Evolutionary conservation across 2,329 filamentous ascomycete species (phyloP), one percentile per base, ranked within the genome.

Genomic region (Penicillium sp.): DNA sequence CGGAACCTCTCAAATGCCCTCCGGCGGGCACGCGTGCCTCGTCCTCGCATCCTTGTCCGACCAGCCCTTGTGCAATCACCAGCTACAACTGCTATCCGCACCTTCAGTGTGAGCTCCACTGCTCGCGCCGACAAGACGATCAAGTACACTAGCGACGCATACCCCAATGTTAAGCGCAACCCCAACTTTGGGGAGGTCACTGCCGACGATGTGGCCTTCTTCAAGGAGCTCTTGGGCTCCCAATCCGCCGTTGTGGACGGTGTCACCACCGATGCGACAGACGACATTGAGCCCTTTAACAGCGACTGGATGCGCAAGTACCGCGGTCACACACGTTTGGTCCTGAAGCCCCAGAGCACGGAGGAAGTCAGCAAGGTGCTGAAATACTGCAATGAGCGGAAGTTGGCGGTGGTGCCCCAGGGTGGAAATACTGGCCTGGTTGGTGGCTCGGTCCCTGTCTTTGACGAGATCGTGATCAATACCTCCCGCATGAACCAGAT

Each of bases 241-340:
- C 87, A 89, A 38, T 91, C 90, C 38, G 93, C 92, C 1, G 84
- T 97, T 56, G 87, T 98, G 64, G 93, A 97, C 75, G 92, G 92
- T 55, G 85, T 97, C 58, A 91, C 88, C 3, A 79, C 87, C 68
- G 88, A 93, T 77, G 88, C 88, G 15, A 81, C 84, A 2, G 91
- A 91, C 71, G 95, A 98, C 75, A 85, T 98, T 67, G 92, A 95
- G 75, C 86, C 91, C 8, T 99, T 93, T 85, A 99, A 99, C 79
- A 88, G 89, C 75, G 95, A 99, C 81, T 99, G 96, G 95, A 97
- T 99, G 93, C 89, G 91, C 79, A 99, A 99, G 81, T 99, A 97
- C 82, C 89, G 91, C 64, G 96, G 95, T 33, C 93, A 97, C 79
- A 88, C 91, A 64, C 88, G 89, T 73, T 82, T 99, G 28, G 93